Conservation (phyloP, 768 basidiomycete species). For the Russula foetens region DNA sequence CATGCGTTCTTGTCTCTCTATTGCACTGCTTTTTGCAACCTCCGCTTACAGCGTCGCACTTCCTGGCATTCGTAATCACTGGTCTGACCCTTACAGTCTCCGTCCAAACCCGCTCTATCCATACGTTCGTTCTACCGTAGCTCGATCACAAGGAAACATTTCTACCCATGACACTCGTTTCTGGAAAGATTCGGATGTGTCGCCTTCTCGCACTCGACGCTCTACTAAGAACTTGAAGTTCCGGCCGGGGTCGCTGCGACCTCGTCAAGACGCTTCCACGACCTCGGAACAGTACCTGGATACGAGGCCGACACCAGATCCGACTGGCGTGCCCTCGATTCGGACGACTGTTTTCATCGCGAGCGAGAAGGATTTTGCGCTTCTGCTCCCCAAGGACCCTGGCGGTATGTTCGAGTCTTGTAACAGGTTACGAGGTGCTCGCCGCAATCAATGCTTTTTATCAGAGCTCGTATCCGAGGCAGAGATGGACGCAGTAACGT, state of each 20-base stretch:
- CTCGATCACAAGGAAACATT: neutral
- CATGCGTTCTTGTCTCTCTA: constrained; percentile 1
- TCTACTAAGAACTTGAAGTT: neutral
- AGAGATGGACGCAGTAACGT: constrained; percentile 32
- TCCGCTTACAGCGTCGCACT: neutral
- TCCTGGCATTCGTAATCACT: constrained; percentile 4
- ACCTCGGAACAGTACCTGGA: constrained; percentile 12
- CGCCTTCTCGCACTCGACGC: constrained; percentile 5
- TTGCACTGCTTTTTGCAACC: constrained; percentile 3
- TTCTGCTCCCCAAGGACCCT: constrained; percentile 28
- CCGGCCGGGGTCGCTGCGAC: neutral
- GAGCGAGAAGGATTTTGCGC: constrained; percentile 27
- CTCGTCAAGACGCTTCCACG: neutral
- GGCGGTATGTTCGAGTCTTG: constrained; percentile 26
- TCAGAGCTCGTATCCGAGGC: constrained; percentile 34
- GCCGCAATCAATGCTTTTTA: neutral
- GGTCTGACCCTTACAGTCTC: constrained; percentile 19
- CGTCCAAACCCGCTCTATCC: constrained; percentile 14
- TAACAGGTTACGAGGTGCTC: neutral
- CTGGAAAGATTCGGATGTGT: neutral
- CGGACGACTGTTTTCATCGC: constrained; percentile 32
- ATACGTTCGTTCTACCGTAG: constrained; percentile 1
- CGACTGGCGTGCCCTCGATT: constrained; percentile 29
- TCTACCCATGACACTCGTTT: neutral
- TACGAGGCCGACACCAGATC: constrained; percentile 32